Evolutionary conservation across 371 early-diverging fungal species (phyloP).

Genomic region (Gilbertella persicaria): DNA sequence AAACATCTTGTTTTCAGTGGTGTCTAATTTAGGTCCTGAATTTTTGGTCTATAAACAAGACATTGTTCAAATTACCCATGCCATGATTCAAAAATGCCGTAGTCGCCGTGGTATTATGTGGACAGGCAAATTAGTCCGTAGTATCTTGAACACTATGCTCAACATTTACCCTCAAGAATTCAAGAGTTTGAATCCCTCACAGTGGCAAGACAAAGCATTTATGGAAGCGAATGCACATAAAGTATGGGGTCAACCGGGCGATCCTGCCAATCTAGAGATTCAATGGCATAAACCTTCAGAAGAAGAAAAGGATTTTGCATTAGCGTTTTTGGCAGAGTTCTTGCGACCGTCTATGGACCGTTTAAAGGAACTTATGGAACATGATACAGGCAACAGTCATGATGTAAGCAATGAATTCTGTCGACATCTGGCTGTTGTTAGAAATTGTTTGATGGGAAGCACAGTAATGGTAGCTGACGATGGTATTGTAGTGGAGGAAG

Average conservation of each 20-base stretch:
- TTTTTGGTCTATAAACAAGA: slow-evolving; percentile 56
- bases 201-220: slow-evolving; percentile 60
- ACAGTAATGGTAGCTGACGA: slow-evolving; percentile 58
- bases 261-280: slow-evolving; percentile 55
- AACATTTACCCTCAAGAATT: slow-evolving; percentile 57
- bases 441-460: slow-evolving; percentile 58
- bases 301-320: slow-evolving; percentile 68
- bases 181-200: slow-evolving; percentile 40
- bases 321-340: slow-evolving; percentile 61
- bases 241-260: slow-evolving; percentile 72
- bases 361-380: slow-evolving; percentile 50
- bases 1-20: slow-evolving; percentile 57
- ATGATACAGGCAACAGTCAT: slow-evolving; percentile 21
- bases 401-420: slow-evolving; percentile 58
- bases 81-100: slow-evolving; percentile 60
- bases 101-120: slow-evolving; percentile 73
- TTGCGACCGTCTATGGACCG: slow-evolving; percentile 44
- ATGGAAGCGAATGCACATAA: slow-evolving; percentile 60
- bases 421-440: slow-evolving; percentile 57
- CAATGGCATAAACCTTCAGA: slow-evolving; percentile 80
- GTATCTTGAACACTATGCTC: slow-evolving; percentile 48
- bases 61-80: slow-evolving; percentile 46
- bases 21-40: slow-evolving; percentile 54
- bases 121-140: slow-evolving; percentile 62
- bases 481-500: slow-evolving; percentile 45